Percentiles rank a stretch among this genome's conserved stretches.
Evolutionary conservation across 768 basidiomycete genomes (phyloP).

Genomic region (Termitomyces sp.): DNA sequence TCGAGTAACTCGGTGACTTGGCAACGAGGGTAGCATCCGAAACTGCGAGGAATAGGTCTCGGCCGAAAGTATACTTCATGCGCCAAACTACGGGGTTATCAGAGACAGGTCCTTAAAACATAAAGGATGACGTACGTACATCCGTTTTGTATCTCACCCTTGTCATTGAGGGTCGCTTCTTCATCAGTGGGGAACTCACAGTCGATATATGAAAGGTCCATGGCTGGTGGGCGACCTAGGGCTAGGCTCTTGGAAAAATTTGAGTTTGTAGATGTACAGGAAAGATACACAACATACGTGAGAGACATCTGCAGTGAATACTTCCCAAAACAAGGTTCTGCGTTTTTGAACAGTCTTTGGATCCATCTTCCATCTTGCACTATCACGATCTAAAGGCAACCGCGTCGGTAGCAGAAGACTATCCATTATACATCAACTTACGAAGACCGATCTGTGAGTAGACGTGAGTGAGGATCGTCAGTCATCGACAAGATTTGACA

Average conservation of each 20-base stretch:
- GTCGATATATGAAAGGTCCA: conserved; percentile 54
- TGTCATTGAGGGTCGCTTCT: conserved; percentile 38
- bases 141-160: conserved; percentile 41
- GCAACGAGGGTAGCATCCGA: conserved; percentile 45
- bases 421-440: conserved; percentile 19
- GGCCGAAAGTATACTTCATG: conserved; percentile 49
- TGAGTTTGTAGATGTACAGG: not conserved
- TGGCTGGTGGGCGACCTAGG: conserved; percentile 55
- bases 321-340: conserved; percentile 34
- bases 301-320: conserved; percentile 33
- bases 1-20: conserved; percentile 38
- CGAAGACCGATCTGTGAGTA: conserved; percentile 34
- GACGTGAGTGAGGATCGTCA: not conserved
- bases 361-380: conserved; percentile 35
- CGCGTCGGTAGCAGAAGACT: not conserved
- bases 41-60: conserved; percentile 44
- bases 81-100: conserved; percentile 41
- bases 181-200: conserved; percentile 58
- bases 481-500: conserved; percentile 10
- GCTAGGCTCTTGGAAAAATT: conserved; percentile 40
- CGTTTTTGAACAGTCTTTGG: conserved; percentile 30
- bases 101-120: not conserved
- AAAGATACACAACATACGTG: conserved; percentile 21
- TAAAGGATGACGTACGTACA: conserved; percentile 31
- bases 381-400: conserved; percentile 30